Evolutionary conservation across 176 grass and related monocot genomes (phyloP), one percentile per base, ranked within the genome.

Genomic region (Eremochloa ophiuroides): DNA sequence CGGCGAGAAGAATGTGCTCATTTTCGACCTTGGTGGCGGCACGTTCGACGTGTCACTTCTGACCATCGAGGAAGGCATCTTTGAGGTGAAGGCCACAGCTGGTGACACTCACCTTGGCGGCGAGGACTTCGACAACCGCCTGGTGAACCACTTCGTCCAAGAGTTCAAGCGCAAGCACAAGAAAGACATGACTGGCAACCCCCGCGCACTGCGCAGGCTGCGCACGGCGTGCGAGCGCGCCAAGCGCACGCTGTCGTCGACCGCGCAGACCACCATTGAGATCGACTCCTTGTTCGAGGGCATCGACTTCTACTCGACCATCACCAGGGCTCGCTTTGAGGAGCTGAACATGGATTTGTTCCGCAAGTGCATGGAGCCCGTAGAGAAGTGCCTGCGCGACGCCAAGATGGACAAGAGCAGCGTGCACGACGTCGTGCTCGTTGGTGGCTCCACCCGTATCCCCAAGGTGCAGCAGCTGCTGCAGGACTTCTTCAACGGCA

Each of bases 401-500:
- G 92, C 94, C 62, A 94, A 97, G 88, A 97, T 97, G 92, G 92
- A 97, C 87, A 97, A 97, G 87, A 90, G 91, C 83, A 85, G 18
- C 3, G 66, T 97, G 73, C 80, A 97, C 80, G 94, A 97, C 74
- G 94, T 97, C 2, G 94, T 97, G 18, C 88, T 97, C 16, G 94
- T 97, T 1, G 94, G 94, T 20, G 94, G 94, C 22, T 97, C 92
- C 41, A 97, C 92, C 62, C 84, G 94, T 14, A 97, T 97, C 62
- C 94, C 94, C 56, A 94, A 91, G 78, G 94, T 97, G 50, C 94
- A 97, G 85, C 94, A 94, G 82, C 80, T 99, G 62, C 90, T 99
- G 22, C 96, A 99, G 80, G 96, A 99, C 79, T 99, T 99, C 86
- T 95, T 95, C 88, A 99, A 99, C 60, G 96, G 91, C 27, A 99